Evolutionary conservation across 2,329 filamentous ascomycete species (phyloP), one percentile per base, ranked within the genome.

Genomic region (Lachnellula suecica): DNA sequence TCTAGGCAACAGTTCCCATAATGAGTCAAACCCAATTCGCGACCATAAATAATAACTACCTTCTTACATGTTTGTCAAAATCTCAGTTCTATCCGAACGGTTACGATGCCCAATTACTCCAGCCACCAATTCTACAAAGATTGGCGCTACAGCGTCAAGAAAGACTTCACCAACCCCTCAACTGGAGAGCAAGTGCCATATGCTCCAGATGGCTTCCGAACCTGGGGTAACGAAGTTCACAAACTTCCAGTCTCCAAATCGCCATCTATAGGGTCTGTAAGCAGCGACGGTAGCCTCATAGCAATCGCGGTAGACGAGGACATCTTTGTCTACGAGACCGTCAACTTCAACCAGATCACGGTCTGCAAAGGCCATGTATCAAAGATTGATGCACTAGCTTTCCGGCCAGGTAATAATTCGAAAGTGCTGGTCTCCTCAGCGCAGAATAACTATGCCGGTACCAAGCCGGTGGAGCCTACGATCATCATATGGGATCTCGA

Each of bases 401-500:
- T 53, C 20, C 51, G 50, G 15, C 47, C 51, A 42, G 22, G 46
- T 6, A 54, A 40, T 11, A 17, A 50, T 25, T 37, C 47, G 6
- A 50, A 54, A 37, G 27, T 54, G 22, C 42, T 54, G 20, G 42
- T 54, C 23, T 50, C 47, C n/a, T 45, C 51, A 23, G 42, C 24
- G 22, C 42, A 45, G 23, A 34, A 46, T 43, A 10, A 34, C 10
- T 17, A 37, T 27, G 5, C n/a, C n/a, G 37, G 27, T 27, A 24
- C 17, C 10, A 3, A 24, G 15, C 42, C 42, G 24, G 37, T 20
- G n/a, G 51, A 50, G 11, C 37, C 51, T 19, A 49, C 34, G 3
- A 50, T 54, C 20, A 29, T 54, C 13, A 10, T 54, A 5, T 54
- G 51, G 51, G 20, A 54, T 50, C 43, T 54, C 19, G 47, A 54